A percentile compares a stretch with the other conserved stretches of the same genome.
Conservation (phyloP, 345 rosid species). For the Xanthoceras sorbifolium region DNA sequence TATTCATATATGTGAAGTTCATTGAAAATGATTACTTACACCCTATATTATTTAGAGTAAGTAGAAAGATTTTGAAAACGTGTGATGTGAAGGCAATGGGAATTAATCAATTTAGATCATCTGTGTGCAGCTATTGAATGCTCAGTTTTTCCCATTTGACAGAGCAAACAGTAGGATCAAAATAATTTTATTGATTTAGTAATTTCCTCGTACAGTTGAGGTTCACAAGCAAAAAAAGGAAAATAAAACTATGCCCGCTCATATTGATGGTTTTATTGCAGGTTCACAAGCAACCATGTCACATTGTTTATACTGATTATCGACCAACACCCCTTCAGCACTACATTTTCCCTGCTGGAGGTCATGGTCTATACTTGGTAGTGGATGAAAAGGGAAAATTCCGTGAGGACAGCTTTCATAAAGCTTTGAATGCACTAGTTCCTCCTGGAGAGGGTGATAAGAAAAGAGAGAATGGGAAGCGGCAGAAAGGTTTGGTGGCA, state of each 20-base stretch:
- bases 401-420: slow-evolving; percentile 94
- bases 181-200: not conserved
- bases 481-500: slow-evolving; percentile 63
- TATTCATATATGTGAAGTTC: not conserved
- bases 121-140: not conserved
- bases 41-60: not conserved
- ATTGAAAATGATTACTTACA: not conserved
- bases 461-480: slow-evolving; percentile 76
- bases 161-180: not conserved
- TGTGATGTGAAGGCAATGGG: not conserved
- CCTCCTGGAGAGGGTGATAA: slow-evolving; percentile 69
- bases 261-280: slow-evolving; percentile 33
- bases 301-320: slow-evolving; percentile 97
- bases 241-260: slow-evolving; percentile 18
- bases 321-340: slow-evolving; percentile 99
- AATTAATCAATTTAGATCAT: not conserved
- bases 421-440: slow-evolving; percentile 82
- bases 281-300: slow-evolving; percentile 97
- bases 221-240: not conserved
- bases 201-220: not conserved
- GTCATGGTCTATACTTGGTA: slow-evolving; percentile 85
- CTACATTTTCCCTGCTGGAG: slow-evolving; percentile 92
- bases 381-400: slow-evolving; percentile 94
- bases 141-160: not conserved
- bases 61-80: not conserved